Evolutionary conservation across 805 yeast species (phyloP).

Genomic region (Suhomyces sp.): DNA sequence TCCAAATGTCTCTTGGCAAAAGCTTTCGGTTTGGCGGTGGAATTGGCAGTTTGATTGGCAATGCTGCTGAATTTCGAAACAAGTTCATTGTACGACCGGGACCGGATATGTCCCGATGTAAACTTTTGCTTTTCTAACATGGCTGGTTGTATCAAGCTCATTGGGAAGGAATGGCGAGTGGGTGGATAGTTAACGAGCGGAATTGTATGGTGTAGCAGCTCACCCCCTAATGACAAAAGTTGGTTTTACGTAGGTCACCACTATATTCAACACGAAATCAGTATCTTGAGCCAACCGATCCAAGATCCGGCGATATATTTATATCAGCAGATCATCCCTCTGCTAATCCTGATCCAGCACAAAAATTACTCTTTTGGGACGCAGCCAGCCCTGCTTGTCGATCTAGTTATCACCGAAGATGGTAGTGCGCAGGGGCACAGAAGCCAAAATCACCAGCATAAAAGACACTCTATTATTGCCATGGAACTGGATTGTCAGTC

Average conservation of each 20-base stretch:
- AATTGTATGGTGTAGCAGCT: neutral
- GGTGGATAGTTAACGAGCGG: neutral
- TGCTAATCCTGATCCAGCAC: constrained; percentile 5
- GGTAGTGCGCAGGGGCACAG: neutral
- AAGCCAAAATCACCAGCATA: neutral
- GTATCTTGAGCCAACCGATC: neutral
- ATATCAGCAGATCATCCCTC: constrained; percentile 1
- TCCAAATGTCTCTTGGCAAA: constrained; percentile 23
- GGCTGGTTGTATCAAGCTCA: constrained; percentile 33
- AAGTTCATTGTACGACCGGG: constrained; percentile 35
- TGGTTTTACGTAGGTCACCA: neutral
- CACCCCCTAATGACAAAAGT: neutral
- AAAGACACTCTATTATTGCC: neutral
- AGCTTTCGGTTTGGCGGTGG: constrained; percentile 3
- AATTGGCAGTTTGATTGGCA: constrained; percentile 6
- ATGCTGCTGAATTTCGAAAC: constrained; percentile 24
- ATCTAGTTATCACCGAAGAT: constrained; percentile 3
- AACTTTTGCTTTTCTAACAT: constrained; percentile 32
- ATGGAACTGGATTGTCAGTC: neutral
- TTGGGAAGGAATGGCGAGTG: constrained; percentile 1
- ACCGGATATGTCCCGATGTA: constrained; percentile 28
- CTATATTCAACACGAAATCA: neutral
- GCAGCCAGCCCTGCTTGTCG: constrained; percentile 6
- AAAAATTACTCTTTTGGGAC: constrained; percentile 2
- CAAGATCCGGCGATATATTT: constrained; percentile 1